These are phyloP conservation scores for Ophiostoma sp. DNA, from an alignment of 2,329 filamentous ascomycete genomes.

Conservation along the genomic window DNA sequence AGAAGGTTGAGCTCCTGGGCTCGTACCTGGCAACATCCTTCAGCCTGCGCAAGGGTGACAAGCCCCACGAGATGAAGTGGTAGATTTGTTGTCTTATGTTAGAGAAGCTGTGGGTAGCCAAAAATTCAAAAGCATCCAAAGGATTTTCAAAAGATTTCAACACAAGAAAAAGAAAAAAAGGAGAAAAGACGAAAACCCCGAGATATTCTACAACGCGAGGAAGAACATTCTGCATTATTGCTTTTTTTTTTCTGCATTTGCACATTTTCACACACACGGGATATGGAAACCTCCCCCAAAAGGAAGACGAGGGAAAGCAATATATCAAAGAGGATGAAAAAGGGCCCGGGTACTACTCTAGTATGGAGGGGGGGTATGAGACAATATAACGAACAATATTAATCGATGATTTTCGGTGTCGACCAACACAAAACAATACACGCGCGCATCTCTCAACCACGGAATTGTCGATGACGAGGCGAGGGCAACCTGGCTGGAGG, in stretches of 20 bases:
- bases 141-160: too few relatives aligned
- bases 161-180: neutral
- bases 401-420: conserved; percentile 19
- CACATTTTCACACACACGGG: neutral
- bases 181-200: conserved; percentile 10
- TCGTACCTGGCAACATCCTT: conserved; percentile 94
- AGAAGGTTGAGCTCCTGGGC: conserved; percentile 92
- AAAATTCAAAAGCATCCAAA: neutral
- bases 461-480: neutral
- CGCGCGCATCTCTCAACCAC: neutral
- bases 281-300: neutral
- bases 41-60: conserved; percentile 98
- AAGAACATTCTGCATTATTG: conserved; percentile 8
- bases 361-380: too few relatives aligned
- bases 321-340: neutral
- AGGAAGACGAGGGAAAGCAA: neutral
- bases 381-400: conserved; percentile 19
- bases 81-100: conserved; percentile 49
- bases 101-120: conserved; percentile 1
- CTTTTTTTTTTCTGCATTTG: conserved; percentile 17
- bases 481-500: neutral
- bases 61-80: conserved; percentile 99
- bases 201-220: neutral
- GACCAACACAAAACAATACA: conserved; percentile 9
- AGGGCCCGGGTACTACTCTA: neutral